Evolutionary conservation across 2,329 filamentous ascomycete species (phyloP), one percentile per base, ranked within the genome.

Genomic region (Mycosphaerella sp.): DNA sequence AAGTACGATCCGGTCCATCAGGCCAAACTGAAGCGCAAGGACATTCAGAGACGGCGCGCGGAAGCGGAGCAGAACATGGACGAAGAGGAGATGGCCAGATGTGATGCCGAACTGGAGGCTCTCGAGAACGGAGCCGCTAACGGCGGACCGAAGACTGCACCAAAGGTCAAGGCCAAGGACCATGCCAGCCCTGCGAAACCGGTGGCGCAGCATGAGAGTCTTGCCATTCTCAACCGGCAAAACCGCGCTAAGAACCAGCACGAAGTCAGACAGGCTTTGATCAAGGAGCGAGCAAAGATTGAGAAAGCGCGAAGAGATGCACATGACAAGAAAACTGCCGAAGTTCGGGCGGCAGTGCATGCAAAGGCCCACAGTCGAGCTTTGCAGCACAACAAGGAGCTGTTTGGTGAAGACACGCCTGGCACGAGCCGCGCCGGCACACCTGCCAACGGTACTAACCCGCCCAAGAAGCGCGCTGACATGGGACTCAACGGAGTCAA

Each of bases 231-330:
- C 61, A 98, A 98, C 72, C 78, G 82, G 29, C 83, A 87, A 66
- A 96, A 95, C 71, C 85, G 92, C 58, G 83, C 85, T 55, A 80
- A 85, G 62, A 96, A 96, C 66, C 80, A 82, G n/a, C 88, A 95
- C 68, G 85, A 87, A 45, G 87, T 97, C n/a, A 88, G 92, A 56
- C 87, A 88, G 70, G 92, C 91, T 0, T 87, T 96, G 68, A 78
- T 95, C 53, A 85, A 86, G 62, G 93, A 98, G 73, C 71, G 73
- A 17, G 64, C 68, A 29, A 68, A 70, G 55, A 64, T 70, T 43
- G 62, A 70, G 46, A 59, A 67, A 10, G 70, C 68, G 7, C 69
- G 76, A 76, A 63, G 81, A 80, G 59, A 80, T 80, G 69, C 78
- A 39, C 65, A 67, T 50, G 62, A 61, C 55, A 71, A 66, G 61